Conservation (phyloP, 2,329 filamentous ascomycete species). For the Fusarium zealandicum region DNA sequence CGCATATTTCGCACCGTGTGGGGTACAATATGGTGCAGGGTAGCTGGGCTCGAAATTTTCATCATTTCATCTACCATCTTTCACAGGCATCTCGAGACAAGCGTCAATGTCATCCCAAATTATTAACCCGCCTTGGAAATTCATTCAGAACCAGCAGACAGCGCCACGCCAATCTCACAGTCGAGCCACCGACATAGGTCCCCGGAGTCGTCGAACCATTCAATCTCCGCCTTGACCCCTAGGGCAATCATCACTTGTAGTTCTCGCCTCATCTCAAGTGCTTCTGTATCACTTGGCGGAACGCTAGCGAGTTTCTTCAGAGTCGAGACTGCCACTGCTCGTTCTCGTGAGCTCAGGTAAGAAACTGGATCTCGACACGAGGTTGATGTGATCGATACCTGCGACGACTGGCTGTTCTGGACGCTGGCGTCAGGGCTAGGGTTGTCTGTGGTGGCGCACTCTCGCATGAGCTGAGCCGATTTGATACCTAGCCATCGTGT, state of each 20-base stretch:
- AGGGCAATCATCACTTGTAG: conserved; percentile 77
- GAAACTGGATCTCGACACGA: conserved; percentile 41
- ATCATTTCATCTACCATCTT: no score
- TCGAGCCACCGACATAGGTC: conserved; percentile 61
- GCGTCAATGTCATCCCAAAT: background rate
- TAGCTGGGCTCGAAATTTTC: conserved; percentile 13
- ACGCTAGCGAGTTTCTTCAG: conserved; percentile 53
- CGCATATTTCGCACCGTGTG: conserved; percentile 49
- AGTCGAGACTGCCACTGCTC: conserved; percentile 62
- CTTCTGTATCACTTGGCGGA: conserved; percentile 41
- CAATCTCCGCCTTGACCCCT: conserved; percentile 79
- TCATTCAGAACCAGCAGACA: background rate
- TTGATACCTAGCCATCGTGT: conserved; percentile 72
- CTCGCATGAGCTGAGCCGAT: conserved; percentile 50
- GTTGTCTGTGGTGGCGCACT: background rate
- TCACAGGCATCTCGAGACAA: background rate
- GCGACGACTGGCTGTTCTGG: conserved; percentile 19
- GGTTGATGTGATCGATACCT: conserved; percentile 37
- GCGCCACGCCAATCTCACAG: conserved; percentile 43
- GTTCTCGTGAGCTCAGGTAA: conserved; percentile 62
- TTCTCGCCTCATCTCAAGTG: conserved; percentile 58
- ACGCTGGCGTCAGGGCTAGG: background rate
- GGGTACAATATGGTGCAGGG: conserved; percentile 29
- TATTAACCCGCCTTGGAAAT: background rate
- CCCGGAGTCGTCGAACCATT: conserved; percentile 67